Percentiles rank a stretch among this genome's conserved stretches.
phyloP scores from a whole-genome alignment of 2,329 filamentous ascomycete genomes.

The Hypoxylon sp. region DNA sequence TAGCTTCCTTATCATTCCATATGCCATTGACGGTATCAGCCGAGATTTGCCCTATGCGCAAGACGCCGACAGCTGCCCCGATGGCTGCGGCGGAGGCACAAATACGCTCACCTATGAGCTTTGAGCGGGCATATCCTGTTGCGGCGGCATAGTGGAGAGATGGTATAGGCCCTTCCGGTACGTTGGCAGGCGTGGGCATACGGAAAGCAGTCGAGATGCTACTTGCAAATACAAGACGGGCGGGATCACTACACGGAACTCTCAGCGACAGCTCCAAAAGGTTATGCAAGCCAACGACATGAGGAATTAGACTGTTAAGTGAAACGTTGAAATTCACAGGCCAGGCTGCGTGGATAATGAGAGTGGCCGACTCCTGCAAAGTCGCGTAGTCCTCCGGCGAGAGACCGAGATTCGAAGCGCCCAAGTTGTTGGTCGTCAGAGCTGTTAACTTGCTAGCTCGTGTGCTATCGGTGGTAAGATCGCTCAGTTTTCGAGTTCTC shows the following conservation, averaged over 20 bases:
- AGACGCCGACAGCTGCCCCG: conserved; percentile 49
- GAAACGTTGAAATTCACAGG: conserved; percentile 67
- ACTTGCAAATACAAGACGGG: conserved; percentile 58
- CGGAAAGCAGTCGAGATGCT: conserved; percentile 57
- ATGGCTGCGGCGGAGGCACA: conserved; percentile 52
- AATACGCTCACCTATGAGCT: conserved; percentile 58
- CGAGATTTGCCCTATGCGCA: conserved; percentile 57
- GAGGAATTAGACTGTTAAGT: conserved; percentile 61
- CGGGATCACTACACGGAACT: conserved; percentile 50
- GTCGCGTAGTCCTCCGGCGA: conserved; percentile 48
- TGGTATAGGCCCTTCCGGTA: conserved; percentile 52
- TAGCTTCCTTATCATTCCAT: conserved; percentile 52
- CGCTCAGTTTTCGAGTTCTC: conserved; percentile 38
- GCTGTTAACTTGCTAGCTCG: conserved; percentile 54
- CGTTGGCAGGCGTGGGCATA: conserved; percentile 49
- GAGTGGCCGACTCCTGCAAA: conserved; percentile 55
- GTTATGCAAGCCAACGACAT: conserved; percentile 61
- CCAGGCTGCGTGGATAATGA: conserved; percentile 65
- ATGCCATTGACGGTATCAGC: conserved; percentile 54
- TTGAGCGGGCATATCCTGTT: conserved; percentile 57
- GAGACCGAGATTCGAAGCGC: conserved; percentile 58
- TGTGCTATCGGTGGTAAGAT: conserved; percentile 28
- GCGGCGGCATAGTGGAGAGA: conserved; percentile 50
- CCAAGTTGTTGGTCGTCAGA: conserved; percentile 58
- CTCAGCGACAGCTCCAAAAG: conserved; percentile 57